Evolutionary conservation across 345 rosid species (phyloP).

Genomic region (Bretschneidera sinensis): DNA sequence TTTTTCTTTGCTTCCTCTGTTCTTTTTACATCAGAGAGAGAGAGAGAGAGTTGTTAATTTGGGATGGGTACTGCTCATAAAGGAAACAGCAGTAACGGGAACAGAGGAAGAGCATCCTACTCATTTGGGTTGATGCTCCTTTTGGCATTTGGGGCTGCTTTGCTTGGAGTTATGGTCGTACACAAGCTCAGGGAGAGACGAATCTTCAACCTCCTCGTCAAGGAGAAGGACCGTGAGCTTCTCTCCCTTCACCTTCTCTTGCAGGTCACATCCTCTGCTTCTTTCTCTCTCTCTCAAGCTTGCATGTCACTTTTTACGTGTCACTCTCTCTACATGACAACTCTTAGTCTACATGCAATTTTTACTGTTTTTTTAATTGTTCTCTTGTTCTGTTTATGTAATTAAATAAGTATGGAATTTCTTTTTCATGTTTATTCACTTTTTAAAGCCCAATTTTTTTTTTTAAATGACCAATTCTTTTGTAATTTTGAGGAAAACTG

Average conservation of each 20-base stretch:
- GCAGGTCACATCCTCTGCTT: constrained; percentile 38
- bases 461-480: too few relatives aligned
- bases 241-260: constrained; percentile 45
- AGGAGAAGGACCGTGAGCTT: constrained; percentile 44
- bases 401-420: too few relatives aligned
- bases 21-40: not conserved
- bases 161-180: constrained; percentile 45
- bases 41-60: constrained; percentile 1
- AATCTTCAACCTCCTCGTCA: constrained; percentile 40
- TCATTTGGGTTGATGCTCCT: constrained; percentile 41
- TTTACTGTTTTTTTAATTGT: not conserved
- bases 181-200: constrained; percentile 57
- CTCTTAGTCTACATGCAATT: constrained; percentile 11
- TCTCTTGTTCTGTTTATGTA: too few relatives aligned
- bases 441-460: too few relatives aligned
- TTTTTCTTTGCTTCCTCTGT: not conserved
- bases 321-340: constrained; percentile 17
- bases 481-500: too few relatives aligned
- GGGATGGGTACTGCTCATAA: constrained; percentile 30
- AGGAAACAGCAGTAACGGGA: constrained; percentile 16
- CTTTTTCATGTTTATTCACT: too few relatives aligned
- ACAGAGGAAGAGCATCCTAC: constrained; percentile 29
- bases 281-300: not conserved
- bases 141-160: constrained; percentile 53
- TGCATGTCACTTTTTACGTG: constrained; percentile 11